Conservation (phyloP, 2,329 filamentous ascomycete genomes). For the Orbilia javanica region DNA sequence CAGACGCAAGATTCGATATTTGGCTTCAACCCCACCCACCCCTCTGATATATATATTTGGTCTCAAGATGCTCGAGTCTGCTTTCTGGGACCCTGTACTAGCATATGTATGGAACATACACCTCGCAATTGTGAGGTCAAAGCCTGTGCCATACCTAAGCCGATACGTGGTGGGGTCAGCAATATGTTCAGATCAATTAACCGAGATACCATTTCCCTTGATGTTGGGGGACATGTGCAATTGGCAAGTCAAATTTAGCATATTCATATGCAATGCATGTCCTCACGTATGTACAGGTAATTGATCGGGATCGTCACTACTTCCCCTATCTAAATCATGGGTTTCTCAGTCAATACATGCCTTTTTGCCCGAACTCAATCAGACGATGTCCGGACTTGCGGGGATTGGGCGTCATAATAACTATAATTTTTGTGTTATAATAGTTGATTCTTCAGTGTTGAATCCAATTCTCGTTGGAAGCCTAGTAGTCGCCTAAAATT, state of each 20-base stretch:
- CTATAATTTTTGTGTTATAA: background rate
- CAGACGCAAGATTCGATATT: background rate
- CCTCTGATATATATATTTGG: background rate
- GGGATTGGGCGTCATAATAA: background rate
- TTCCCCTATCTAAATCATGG: background rate
- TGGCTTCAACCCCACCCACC: constrained; percentile 3
- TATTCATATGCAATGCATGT: background rate
- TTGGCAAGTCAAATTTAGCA: constrained; percentile 9
- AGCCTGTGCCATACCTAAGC: background rate
- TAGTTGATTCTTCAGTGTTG: background rate
- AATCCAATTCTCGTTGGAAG: constrained; percentile 9
- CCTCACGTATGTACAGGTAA: background rate
- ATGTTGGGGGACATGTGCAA: background rate
- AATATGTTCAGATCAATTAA: background rate
- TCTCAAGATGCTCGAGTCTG: constrained; percentile 11
- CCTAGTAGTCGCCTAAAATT: constrained; percentile 29
- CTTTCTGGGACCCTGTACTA: background rate
- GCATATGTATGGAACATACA: background rate
- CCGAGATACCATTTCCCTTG: background rate
- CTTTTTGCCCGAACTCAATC: background rate
- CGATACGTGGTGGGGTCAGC: constrained; percentile 10
- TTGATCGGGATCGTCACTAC: background rate
- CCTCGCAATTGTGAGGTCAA: constrained; percentile 6
- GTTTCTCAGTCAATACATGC: background rate
- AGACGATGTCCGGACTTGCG: background rate